Conservation (phyloP, 306 rosid species). For the Citrullus colocynthis region DNA sequence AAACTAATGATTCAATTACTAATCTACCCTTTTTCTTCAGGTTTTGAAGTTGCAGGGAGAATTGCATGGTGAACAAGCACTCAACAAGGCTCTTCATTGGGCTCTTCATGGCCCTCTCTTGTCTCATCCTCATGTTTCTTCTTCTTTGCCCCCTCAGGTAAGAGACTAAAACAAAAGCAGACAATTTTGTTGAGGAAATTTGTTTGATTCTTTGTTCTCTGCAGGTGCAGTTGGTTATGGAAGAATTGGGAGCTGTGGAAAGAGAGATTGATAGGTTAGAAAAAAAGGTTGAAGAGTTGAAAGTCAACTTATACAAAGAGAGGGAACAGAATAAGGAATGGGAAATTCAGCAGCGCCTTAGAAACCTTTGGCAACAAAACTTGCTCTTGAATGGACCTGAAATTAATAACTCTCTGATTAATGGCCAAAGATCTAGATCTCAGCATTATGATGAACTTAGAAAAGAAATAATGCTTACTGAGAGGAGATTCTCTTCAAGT, state of each 20-base stretch:
- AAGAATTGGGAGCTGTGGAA: conserved; percentile 59
- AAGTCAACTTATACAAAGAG: conserved; percentile 33
- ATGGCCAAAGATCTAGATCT: conserved; percentile 27
- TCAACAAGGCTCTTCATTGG: conserved; percentile 38
- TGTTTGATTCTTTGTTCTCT: not conserved
- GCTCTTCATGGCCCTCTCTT: conserved; percentile 53
- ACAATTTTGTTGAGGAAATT: not conserved
- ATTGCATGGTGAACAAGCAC: conserved; percentile 51
- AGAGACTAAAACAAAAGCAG: not conserved
- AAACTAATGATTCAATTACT: not conserved
- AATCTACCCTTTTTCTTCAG: conserved; percentile 17
- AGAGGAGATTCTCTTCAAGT: conserved; percentile 35
- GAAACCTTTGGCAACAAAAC: conserved; percentile 21
- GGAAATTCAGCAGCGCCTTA: conserved; percentile 24
- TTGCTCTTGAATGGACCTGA: conserved; percentile 18
- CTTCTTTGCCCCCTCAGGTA: conserved; percentile 56
- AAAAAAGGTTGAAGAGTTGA: conserved; percentile 59
- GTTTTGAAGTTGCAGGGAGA: conserved; percentile 47
- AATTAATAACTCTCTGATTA: conserved; percentile 18
- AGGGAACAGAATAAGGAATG: conserved; percentile 35
- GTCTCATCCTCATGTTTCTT: conserved; percentile 35
- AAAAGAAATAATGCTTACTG: conserved; percentile 18
- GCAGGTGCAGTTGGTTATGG: conserved; percentile 51
- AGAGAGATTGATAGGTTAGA: conserved; percentile 58
- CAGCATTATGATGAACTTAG: conserved; percentile 26